A percentile compares a stretch with the other conserved stretches of the same genome.
Evolutionary conservation across 768 basidiomycete species (phyloP).

Genomic region (Trametes cingulata): DNA sequence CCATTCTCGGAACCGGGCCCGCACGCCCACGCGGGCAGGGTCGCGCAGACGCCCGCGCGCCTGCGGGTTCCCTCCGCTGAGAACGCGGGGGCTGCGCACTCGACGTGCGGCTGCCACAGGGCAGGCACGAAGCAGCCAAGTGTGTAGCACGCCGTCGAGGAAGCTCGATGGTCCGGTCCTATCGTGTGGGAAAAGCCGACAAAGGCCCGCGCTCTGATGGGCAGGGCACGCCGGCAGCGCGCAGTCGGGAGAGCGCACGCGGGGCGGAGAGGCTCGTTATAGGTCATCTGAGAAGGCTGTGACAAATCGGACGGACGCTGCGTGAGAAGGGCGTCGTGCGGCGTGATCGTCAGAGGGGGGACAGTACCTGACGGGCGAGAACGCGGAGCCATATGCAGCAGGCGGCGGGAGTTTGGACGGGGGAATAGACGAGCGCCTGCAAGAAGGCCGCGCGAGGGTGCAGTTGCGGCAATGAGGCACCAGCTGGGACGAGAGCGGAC

Average conservation of each 20-base stretch:
- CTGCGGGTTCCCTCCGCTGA: slow-evolving; percentile 6
- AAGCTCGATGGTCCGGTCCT: neutral
- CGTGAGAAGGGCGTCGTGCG: slow-evolving; percentile 9
- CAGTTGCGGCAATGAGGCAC: slow-evolving; percentile 2
- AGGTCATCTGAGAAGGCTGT: slow-evolving; percentile 12
- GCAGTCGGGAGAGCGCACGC: neutral
- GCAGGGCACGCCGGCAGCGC: neutral
- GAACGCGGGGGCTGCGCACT: slow-evolving; percentile 1
- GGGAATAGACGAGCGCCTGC: neutral
- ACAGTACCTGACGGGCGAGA: slow-evolving; percentile 17
- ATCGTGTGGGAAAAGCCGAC: slow-evolving; percentile 19
- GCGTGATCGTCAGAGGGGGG: slow-evolving; percentile 3
- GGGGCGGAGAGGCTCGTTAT: slow-evolving; percentile 1
- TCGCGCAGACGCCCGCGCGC: neutral
- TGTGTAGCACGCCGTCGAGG: neutral
- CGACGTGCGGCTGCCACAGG: neutral
- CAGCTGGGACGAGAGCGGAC: neutral
- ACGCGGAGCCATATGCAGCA: slow-evolving; percentile 8
- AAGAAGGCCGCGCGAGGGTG: slow-evolving; percentile 1
- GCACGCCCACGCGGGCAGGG: neutral
- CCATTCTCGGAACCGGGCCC: neutral
- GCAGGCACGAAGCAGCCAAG: slow-evolving; percentile 3
- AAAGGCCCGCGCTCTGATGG: slow-evolving; percentile 3
- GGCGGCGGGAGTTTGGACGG: slow-evolving; percentile 8
- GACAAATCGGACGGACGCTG: neutral